Evolutionary conservation across 2,329 filamentous ascomycete genomes (phyloP).

Genomic region (Amesomyces nigricolor): DNA sequence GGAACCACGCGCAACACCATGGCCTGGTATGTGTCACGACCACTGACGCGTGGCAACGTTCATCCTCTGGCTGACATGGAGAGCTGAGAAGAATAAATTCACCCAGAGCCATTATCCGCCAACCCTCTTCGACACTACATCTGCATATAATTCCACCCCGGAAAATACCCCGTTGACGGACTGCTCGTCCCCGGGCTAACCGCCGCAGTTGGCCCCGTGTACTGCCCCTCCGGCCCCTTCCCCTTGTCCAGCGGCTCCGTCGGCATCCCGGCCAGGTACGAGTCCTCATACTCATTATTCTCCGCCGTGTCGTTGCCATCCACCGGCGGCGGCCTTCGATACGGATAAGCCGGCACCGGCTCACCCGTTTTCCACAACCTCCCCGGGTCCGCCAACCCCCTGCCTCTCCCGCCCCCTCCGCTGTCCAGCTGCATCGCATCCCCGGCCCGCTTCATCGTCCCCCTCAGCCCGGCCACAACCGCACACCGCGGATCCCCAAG

Average conservation of each 20-base stretch:
- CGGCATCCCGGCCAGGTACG: slow-evolving; percentile 17
- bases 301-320: slow-evolving; percentile 11
- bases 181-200: background rate
- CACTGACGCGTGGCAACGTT: no score
- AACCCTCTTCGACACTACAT: background rate
- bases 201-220: background rate
- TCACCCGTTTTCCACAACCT: slow-evolving; percentile 20
- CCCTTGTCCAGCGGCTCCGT: slow-evolving; percentile 9
- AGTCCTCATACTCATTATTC: slow-evolving; percentile 18
- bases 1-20: no score
- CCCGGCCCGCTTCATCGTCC: slow-evolving; percentile 7
- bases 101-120: no score
- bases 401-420: background rate
- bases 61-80: no score
- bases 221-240: slow-evolving; percentile 7
- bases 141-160: slow-evolving; percentile 8
- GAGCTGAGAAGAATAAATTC: no score
- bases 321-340: slow-evolving; percentile 17
- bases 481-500: slow-evolving; percentile 17
- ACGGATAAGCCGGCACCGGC: slow-evolving; percentile 16
- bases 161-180: background rate
- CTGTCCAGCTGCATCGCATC: background rate
- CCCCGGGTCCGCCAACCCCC: background rate
- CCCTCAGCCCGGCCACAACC: slow-evolving; percentile 14
- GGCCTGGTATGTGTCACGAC: no score